Evolutionary conservation across 176 grass and related monocot genomes (phyloP).

Genomic region (Panicum miliaceum): DNA sequence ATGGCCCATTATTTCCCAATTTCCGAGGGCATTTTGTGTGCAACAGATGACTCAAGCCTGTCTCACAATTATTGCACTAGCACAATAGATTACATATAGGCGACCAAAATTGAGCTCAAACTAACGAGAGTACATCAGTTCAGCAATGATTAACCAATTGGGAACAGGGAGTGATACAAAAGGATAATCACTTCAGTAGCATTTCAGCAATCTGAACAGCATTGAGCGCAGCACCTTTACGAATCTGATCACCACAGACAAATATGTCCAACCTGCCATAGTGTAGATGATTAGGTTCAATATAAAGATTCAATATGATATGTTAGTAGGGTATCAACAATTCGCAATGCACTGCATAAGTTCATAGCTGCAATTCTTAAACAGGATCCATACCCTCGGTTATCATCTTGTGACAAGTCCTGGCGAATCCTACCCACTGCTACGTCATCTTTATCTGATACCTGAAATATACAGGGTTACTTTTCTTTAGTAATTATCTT

Average conservation of each 20-base stretch:
- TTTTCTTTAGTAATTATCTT: background rate
- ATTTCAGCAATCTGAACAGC: slow-evolving; percentile 95
- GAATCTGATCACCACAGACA: slow-evolving; percentile 97
- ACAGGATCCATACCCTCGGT: slow-evolving; percentile 66
- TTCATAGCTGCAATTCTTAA: background rate
- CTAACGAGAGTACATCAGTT: slow-evolving; percentile 23
- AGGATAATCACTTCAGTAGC: slow-evolving; percentile 61
- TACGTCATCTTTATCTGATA: slow-evolving; percentile 92
- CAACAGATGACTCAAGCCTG: slow-evolving; percentile 16
- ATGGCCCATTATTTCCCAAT: background rate
- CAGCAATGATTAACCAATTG: slow-evolving; percentile 3
- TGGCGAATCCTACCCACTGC: slow-evolving; percentile 92
- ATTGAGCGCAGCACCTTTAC: slow-evolving; percentile 97
- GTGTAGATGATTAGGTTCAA: slow-evolving; percentile 29
- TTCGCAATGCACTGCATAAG: background rate
- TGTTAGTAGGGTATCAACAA: background rate
- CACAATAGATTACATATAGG: slow-evolving; percentile 22
- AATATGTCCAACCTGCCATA: slow-evolving; percentile 87
- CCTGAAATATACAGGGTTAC: slow-evolving; percentile 51
- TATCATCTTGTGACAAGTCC: slow-evolving; percentile 84
- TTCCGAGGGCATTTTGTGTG: slow-evolving; percentile 7
- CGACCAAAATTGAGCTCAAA: slow-evolving; percentile 42
- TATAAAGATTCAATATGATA: slow-evolving; percentile 6
- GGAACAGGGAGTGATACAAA: slow-evolving; percentile 6
- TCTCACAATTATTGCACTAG: slow-evolving; percentile 21